Evolutionary conservation across 2,329 filamentous ascomycete species (phyloP).

Genomic region (Lachnellula cervina): DNA sequence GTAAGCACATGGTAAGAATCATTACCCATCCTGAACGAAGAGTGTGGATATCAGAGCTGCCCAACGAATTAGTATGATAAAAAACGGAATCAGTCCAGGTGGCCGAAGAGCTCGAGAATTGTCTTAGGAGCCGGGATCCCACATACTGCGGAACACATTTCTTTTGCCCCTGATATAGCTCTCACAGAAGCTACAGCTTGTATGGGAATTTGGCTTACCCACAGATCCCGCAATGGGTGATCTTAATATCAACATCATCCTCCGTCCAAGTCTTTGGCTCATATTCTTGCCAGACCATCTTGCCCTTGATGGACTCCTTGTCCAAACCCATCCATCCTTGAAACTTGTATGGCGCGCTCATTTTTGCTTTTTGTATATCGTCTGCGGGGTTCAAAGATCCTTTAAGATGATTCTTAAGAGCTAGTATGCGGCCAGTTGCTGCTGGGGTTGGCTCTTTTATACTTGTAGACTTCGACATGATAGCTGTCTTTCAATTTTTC

Average conservation of each 20-base stretch:
- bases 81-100: conserved; percentile 50
- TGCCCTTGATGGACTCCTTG: conserved; percentile 29
- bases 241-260: conserved; percentile 46
- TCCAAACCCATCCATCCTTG: conserved; percentile 36
- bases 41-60: conserved; percentile 44
- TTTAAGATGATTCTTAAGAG: conserved; percentile 25
- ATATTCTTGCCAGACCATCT: conserved; percentile 36
- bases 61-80: no score
- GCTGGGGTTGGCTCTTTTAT: conserved; percentile 14
- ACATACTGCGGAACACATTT: no score
- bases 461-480: conserved; percentile 15
- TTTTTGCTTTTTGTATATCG: conserved; percentile 20
- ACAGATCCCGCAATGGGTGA: conserved; percentile 49
- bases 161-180: no score
- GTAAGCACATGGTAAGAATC: neutral
- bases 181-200: no score
- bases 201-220: no score
- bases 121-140: no score
- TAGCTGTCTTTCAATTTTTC: conserved; percentile 4
- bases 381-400: conserved; percentile 17
- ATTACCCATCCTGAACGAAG: conserved; percentile 30
- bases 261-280: conserved; percentile 46
- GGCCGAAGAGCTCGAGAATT: no score
- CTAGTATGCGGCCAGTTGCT: conserved; percentile 21
- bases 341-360: conserved; percentile 32